Conservation (phyloP, 164 flowering plant species). For the Sedum album region DNA sequence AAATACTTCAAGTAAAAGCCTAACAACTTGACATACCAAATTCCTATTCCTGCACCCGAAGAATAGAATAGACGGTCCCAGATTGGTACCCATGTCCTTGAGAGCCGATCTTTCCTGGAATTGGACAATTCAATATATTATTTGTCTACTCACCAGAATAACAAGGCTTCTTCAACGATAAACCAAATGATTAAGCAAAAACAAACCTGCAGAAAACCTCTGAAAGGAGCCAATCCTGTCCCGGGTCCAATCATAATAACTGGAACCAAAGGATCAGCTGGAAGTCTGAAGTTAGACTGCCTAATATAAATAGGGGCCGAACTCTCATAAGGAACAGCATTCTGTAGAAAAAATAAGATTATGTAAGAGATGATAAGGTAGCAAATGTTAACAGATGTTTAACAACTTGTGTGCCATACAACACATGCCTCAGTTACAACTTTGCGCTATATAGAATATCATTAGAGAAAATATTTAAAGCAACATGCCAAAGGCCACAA, state of each 20-base stretch:
- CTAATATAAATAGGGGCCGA: constrained; percentile 87
- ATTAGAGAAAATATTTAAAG: too few relatives aligned
- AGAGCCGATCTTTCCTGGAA: constrained; percentile 71
- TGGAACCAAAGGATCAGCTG: constrained; percentile 61
- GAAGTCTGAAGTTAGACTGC: constrained; percentile 85
- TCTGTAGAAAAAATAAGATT: constrained; percentile 29
- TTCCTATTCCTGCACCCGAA: constrained; percentile 22
- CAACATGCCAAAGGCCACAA: not conserved
- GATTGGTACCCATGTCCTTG: constrained; percentile 52
- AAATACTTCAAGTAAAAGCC: not conserved
- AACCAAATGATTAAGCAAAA: not conserved
- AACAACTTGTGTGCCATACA: not conserved
- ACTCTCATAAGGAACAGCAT: constrained; percentile 31
- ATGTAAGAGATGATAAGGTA: not conserved
- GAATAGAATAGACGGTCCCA: constrained; percentile 64
- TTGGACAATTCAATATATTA: not conserved
- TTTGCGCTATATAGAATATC: too few relatives aligned
- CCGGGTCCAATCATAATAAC: constrained; percentile 97
- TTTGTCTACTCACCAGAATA: not conserved
- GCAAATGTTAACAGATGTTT: not conserved
- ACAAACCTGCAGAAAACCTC: constrained; percentile 96
- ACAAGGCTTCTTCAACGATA: not conserved
- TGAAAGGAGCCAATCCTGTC: constrained; percentile 95
- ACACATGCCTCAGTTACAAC: not conserved
- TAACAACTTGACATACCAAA: constrained; percentile 35